Conservation (phyloP, 1,284 basidiomycete species). For the Cutaneotrichosporon mucoides region DNA sequence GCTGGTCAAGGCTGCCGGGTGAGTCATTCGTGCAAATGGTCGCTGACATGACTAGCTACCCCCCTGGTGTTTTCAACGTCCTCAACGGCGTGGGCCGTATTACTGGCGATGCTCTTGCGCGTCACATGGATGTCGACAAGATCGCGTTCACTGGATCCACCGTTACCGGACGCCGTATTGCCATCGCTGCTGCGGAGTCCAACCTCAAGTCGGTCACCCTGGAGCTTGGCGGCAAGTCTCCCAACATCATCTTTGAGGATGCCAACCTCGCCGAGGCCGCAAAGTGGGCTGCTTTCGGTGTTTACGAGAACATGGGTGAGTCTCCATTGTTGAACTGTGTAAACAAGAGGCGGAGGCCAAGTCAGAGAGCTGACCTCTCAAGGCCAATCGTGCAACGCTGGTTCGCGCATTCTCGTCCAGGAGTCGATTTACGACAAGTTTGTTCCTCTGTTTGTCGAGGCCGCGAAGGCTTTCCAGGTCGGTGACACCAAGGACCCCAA, state of each 20-base stretch:
- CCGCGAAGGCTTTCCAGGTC: slow-evolving; percentile 62
- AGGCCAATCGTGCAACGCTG: slow-evolving; percentile 20
- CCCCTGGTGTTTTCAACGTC: slow-evolving; percentile 81
- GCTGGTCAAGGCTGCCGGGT: slow-evolving; percentile 69
- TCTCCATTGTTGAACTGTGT: too few relatives aligned
- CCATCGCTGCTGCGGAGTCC: slow-evolving; percentile 71
- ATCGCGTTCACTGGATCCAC: slow-evolving; percentile 55
- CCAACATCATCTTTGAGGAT: slow-evolving; percentile 20
- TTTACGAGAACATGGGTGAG: slow-evolving; percentile 12
- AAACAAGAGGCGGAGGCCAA: too few relatives aligned
- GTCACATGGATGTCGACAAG: slow-evolving; percentile 73
- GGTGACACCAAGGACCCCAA: slow-evolving; percentile 69
- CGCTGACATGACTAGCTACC: slow-evolving; percentile 53
- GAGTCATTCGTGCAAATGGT: neutral
- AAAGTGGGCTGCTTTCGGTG: slow-evolving; percentile 25
- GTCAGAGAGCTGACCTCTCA: too few relatives aligned
- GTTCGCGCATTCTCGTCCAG: slow-evolving; percentile 67
- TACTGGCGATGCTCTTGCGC: slow-evolving; percentile 54
- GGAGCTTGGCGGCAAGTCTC: slow-evolving; percentile 52
- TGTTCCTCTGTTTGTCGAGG: slow-evolving; percentile 60
- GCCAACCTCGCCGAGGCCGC: slow-evolving; percentile 17
- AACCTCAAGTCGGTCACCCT: slow-evolving; percentile 65
- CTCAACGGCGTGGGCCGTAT: slow-evolving; percentile 66
- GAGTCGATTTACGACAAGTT: slow-evolving; percentile 77
- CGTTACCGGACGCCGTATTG: slow-evolving; percentile 73